Percentiles rank a stretch among this genome's conserved stretches.
These are phyloP conservation scores for Entomortierella chlamydospora DNA, from an alignment of 192 early-diverging fungal genomes.

Conservation along the genomic window DNA sequence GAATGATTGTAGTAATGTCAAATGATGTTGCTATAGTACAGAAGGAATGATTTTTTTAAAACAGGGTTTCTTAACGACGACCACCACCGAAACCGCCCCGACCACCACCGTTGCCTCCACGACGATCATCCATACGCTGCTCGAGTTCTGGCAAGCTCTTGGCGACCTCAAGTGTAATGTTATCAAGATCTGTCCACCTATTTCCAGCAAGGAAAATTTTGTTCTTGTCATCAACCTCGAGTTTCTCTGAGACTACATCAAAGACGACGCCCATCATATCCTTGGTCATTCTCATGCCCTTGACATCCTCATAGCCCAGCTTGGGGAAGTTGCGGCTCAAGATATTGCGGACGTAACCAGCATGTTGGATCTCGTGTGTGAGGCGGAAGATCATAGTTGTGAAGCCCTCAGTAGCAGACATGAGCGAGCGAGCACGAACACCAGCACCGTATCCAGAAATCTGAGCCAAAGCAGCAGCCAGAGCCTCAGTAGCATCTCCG, in stretches of 20 bases:
- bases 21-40: not conserved
- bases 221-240: conserved; percentile 70
- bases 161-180: conserved; percentile 76
- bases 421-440: conserved; percentile 82
- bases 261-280: conserved; percentile 88
- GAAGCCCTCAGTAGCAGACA: conserved; percentile 84
- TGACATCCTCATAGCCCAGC: conserved; percentile 79
- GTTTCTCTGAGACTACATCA: conserved; percentile 79
- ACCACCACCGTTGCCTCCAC: conserved; percentile 58
- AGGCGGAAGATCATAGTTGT: conserved; percentile 84
- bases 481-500: conserved; percentile 80
- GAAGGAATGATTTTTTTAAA: not conserved
- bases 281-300: conserved; percentile 85
- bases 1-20: not conserved
- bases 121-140: conserved; percentile 60
- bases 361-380: conserved; percentile 76
- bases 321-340: conserved; percentile 76
- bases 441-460: conserved; percentile 89
- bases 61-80: conserved; percentile 39
- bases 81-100: conserved; percentile 56
- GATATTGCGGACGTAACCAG: conserved; percentile 87
- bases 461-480: conserved; percentile 88
- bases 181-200: conserved; percentile 74
- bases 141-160: conserved; percentile 85
- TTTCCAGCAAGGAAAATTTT: conserved; percentile 70